A percentile compares a stretch with the other conserved stretches of the same genome.
These are phyloP conservation scores for Leccinum arenicola DNA, from an alignment of 768 basidiomycete genomes.

Conservation along the genomic window DNA sequence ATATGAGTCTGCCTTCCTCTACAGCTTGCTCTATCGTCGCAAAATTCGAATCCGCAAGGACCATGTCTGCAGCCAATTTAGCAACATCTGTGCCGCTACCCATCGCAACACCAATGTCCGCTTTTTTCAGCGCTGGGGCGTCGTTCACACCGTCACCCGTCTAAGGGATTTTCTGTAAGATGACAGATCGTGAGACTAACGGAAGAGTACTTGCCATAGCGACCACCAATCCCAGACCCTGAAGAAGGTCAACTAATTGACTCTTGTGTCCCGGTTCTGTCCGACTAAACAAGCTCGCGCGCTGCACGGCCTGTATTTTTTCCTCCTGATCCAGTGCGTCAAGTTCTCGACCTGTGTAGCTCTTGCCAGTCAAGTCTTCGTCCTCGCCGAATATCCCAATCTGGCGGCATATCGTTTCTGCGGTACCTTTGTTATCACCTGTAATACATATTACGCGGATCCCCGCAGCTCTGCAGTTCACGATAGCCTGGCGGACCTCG, in stretches of 20 bases:
- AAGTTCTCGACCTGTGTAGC: slow-evolving; percentile 91
- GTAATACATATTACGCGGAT: slow-evolving; percentile 97
- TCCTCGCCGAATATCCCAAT: slow-evolving; percentile 88
- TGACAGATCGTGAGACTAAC: slow-evolving; percentile 8
- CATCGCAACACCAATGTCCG: slow-evolving; percentile 99
- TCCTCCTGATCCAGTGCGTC: slow-evolving; percentile 78
- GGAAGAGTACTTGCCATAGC: slow-evolving; percentile 69
- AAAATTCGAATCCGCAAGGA: slow-evolving; percentile 96
- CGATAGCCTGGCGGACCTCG: slow-evolving; percentile 83
- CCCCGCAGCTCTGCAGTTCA: slow-evolving; percentile 88
- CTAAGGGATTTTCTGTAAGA: slow-evolving; percentile 37
- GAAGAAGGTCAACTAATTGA: slow-evolving; percentile 90
- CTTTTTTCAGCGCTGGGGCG: slow-evolving; percentile 94
- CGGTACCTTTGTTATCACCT: slow-evolving; percentile 96
- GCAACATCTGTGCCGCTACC: slow-evolving; percentile 98
- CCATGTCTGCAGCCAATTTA: slow-evolving; percentile 98
- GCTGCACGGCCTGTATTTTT: slow-evolving; percentile 82
- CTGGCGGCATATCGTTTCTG: slow-evolving; percentile 94
- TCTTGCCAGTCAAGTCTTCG: slow-evolving; percentile 92
- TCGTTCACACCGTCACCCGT: slow-evolving; percentile 99
- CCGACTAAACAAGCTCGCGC: slow-evolving; percentile 86
- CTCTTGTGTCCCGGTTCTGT: slow-evolving; percentile 96
- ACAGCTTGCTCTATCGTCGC: slow-evolving; percentile 95
- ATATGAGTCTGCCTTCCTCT: slow-evolving; percentile 96
- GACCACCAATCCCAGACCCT: slow-evolving; percentile 88